phyloP scores from a whole-genome alignment of 202 grass and related monocot species.

The Carex arenaria region DNA sequence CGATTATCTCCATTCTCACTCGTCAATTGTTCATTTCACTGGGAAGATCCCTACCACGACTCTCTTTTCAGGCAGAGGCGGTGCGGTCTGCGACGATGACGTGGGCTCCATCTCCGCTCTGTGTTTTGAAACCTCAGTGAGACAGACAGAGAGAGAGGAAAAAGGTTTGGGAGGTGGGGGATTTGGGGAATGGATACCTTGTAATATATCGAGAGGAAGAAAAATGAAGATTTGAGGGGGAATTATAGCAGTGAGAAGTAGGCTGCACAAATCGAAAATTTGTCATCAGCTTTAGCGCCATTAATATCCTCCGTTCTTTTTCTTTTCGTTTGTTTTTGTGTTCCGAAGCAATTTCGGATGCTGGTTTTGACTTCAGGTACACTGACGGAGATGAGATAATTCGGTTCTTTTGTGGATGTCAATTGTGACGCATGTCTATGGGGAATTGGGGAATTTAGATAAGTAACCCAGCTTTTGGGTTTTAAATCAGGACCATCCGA shows the following conservation, averaged over 20 bases:
- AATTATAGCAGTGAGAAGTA: constrained; percentile 3
- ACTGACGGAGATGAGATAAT: not conserved
- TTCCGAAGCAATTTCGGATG: constrained; percentile 10
- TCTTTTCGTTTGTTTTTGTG: not conserved
- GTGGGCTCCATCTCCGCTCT: constrained; percentile 36
- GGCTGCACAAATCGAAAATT: not conserved
- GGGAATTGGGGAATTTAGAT: too few relatives aligned
- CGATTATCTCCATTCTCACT: constrained; percentile 1
- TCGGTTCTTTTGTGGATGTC: not conserved
- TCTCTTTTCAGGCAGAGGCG: constrained; percentile 28
- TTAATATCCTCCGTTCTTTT: not conserved
- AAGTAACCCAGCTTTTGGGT: too few relatives aligned
- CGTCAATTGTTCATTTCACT: not conserved
- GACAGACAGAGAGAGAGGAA: not conserved
- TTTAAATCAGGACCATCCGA: too few relatives aligned
- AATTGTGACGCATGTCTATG: not conserved
- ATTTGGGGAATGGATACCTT: not conserved
- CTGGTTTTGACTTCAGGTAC: not conserved
- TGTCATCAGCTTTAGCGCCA: constrained; percentile 15
- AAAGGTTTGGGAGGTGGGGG: not conserved
- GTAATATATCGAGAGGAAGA: not conserved
- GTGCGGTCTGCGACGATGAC: not conserved
- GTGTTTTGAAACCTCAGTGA: not conserved
- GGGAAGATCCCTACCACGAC: constrained; percentile 22
- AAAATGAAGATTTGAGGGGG: not conserved